Percentiles rank a stretch among this genome's conserved stretches.
Conservation (phyloP, 2,329 filamentous ascomycete genomes). For the Talaromyces funiculosus region DNA sequence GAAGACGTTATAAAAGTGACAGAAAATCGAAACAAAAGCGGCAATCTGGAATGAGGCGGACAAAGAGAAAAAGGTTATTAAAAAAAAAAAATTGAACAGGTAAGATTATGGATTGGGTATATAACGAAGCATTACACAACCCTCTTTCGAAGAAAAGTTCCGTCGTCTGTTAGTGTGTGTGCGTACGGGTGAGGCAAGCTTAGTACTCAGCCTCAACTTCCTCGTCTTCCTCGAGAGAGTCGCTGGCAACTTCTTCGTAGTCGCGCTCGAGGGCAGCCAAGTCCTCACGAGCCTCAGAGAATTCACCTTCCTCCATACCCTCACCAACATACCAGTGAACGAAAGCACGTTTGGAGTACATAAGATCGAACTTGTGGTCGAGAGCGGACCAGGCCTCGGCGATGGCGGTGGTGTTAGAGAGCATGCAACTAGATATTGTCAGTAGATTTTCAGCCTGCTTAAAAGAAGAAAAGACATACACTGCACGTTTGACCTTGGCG, state of each 20-base stretch:
- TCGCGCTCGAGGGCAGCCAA: slow-evolving; percentile 95
- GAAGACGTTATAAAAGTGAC: neutral
- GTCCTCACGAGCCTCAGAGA: slow-evolving; percentile 98
- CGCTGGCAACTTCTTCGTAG: slow-evolving; percentile 96
- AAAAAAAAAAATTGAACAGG: slow-evolving; percentile 11
- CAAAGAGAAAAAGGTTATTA: neutral
- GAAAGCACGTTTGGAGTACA: slow-evolving; percentile 99
- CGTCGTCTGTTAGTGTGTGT: slow-evolving; percentile 8
- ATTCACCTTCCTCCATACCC: slow-evolving; percentile 99
- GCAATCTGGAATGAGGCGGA: neutral
- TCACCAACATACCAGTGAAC: slow-evolving; percentile 99
- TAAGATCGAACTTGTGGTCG: slow-evolving; percentile 97
- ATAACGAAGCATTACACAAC: slow-evolving; percentile 16
- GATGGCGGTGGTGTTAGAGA: slow-evolving; percentile 90
- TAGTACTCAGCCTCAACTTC: slow-evolving; percentile 90
- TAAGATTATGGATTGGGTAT: slow-evolving; percentile 17
- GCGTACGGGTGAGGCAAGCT: slow-evolving; percentile 16
- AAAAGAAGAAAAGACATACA: slow-evolving; percentile 58
- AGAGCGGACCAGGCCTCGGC: slow-evolving; percentile 96
- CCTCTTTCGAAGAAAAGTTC: slow-evolving; percentile 11
- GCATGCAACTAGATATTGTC: slow-evolving; percentile 68
- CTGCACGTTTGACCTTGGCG: slow-evolving; percentile 95
- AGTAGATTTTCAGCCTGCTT: neutral
- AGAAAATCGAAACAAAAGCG: neutral
- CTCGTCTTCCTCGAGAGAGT: slow-evolving; percentile 84